Evolutionary conservation across 495 filamentous ascomycete species (phyloP).

Genomic region (Friedmanniomyces simplex): DNA sequence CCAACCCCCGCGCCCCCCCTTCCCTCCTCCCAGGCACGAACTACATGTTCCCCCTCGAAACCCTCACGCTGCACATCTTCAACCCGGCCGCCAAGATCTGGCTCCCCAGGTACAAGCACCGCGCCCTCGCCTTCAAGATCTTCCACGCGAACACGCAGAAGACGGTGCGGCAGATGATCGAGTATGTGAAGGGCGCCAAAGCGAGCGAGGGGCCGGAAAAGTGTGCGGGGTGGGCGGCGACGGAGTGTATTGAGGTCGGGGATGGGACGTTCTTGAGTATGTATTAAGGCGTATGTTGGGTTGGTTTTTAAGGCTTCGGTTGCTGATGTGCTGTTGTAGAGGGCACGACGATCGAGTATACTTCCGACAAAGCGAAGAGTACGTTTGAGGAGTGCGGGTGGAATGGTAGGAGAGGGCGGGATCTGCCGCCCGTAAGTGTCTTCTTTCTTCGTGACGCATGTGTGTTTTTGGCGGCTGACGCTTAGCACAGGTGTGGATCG

Average conservation of each 20-base stretch:
- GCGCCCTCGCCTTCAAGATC: conserved; percentile 15
- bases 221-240: conserved; percentile 15
- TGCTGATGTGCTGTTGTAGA: not conserved
- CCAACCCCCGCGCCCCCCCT: conserved; percentile 1
- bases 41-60: conserved; percentile 9
- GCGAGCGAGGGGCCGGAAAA: not conserved
- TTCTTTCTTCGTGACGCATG: not conserved
- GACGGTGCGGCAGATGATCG: conserved; percentile 8
- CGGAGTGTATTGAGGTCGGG: conserved; percentile 10
- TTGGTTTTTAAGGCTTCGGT: not conserved
- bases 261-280: conserved; percentile 2
- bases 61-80: conserved; percentile 12
- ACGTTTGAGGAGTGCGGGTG: conserved; percentile 10
- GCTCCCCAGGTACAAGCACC: conserved; percentile 10
- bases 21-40: conserved; percentile 5
- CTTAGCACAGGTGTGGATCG: not conserved
- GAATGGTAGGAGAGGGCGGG: conserved; percentile 6
- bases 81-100: conserved; percentile 13
- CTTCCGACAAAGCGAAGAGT: conserved; percentile 9
- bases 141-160: conserved; percentile 9
- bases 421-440: conserved; percentile 11
- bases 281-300: not conserved
- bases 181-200: conserved; percentile 2
- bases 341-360: conserved; percentile 16
- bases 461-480: not conserved